phyloP scores from a whole-genome alignment of 192 early-diverging fungal genomes.

The Coemansia sp. region DNA sequence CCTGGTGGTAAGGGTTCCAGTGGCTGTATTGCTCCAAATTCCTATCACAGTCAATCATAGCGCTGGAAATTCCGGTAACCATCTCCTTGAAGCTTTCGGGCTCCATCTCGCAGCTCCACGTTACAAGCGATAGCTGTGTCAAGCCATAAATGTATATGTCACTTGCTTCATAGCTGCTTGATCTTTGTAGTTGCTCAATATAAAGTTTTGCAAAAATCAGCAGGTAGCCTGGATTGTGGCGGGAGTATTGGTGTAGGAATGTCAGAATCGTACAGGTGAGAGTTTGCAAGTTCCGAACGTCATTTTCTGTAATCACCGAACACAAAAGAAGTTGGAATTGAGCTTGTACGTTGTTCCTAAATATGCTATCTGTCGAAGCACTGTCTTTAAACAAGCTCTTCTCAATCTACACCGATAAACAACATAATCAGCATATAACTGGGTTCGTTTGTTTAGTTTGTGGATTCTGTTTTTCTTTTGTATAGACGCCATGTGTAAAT shows the following conservation, averaged over 20 bases:
- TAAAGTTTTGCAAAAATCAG: constrained; percentile 28
- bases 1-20: constrained; percentile 47
- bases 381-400: constrained; percentile 10
- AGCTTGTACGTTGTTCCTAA: constrained; percentile 17
- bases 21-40: constrained; percentile 19
- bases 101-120: constrained; percentile 18
- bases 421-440: background rate
- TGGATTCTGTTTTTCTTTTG: background rate
- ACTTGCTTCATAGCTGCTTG: constrained; percentile 17
- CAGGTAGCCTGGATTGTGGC: constrained; percentile 29
- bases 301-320: constrained; percentile 27
- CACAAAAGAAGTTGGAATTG: constrained; percentile 32
- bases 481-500: background rate
- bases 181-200: constrained; percentile 18
- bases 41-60: constrained; percentile 28
- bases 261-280: constrained; percentile 23
- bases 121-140: constrained; percentile 25
- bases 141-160: constrained; percentile 37
- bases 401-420: constrained; percentile 25
- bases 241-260: constrained; percentile 40
- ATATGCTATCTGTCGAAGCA: constrained; percentile 12
- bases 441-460: background rate
- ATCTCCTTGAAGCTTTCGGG: constrained; percentile 10
- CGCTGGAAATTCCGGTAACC: constrained; percentile 11
- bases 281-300: constrained; percentile 26